Evolutionary conservation across 2,329 filamentous ascomycete genomes (phyloP), one percentile per base, ranked within the genome.

Genomic region (Apiospora rasikravindrae): DNA sequence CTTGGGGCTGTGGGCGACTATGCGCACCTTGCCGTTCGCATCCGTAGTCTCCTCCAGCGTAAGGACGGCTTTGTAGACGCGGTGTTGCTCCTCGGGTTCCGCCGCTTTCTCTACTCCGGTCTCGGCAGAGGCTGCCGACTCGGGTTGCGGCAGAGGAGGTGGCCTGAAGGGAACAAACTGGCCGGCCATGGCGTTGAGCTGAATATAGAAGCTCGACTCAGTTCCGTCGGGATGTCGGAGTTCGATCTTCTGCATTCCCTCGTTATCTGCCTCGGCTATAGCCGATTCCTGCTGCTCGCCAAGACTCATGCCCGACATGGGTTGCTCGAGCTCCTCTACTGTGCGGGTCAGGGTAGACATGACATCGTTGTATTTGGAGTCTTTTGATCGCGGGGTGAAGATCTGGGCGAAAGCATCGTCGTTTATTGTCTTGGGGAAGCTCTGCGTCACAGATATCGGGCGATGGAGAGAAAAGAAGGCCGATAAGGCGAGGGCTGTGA

Each of bases 381-480:
- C 78, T 76, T 86, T 86, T 29, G 83, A 82, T 70, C 86, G 88
- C 72, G 85, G 81, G 64, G 91, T 87, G 82, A 98, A 98, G 79
- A 99, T 95, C 79, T 92, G 88, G 74, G 94, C 92, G 82, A 98
- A 98, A 69, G 92, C 88, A 80, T 93, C 92, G 74, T 92, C 87
- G 70, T 89, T 91, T 66, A 95, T 88, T 26, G 88, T 86, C 77
- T 89, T 91, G 71, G 93, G 96, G 79, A 98, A 92, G 76, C 92
- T 92, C 77, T 92, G 91, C 69, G 92, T 95, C 76, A 98, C 90
- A 71, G 94, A 97, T 79, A 99, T 96, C 66, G 96, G 96, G 74
- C 96, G 92, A 84, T 99, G 94, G 76, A 97, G 92, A 74, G 95
- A 97, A 86, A 98, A 98, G 88, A 99, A 98, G 73, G 93, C 93